phyloP scores from a whole-genome alignment of 2,329 filamentous ascomycete species.

The Calonectria hongkongensis region DNA sequence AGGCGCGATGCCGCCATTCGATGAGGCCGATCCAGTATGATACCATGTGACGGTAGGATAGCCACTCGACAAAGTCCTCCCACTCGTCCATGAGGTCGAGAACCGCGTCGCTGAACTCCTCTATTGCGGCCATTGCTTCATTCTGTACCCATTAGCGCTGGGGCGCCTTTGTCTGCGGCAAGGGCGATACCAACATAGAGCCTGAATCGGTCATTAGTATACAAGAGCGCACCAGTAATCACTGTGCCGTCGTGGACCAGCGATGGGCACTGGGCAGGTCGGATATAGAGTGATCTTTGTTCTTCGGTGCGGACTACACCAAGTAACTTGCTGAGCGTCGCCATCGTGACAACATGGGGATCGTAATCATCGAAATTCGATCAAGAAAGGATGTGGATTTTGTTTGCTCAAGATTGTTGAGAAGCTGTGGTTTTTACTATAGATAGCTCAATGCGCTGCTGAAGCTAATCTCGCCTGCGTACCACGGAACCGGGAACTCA shows the following conservation, averaged over 20 bases:
- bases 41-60: conserved; percentile 38
- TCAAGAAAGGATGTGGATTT: neutral
- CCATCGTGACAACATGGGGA: conserved; percentile 9
- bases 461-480: conserved; percentile 1
- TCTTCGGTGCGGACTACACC: neutral
- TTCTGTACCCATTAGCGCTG: conserved; percentile 3
- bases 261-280: conserved; percentile 4
- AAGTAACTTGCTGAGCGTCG: conserved; percentile 17
- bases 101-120: conserved; percentile 13
- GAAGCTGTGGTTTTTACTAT: neutral
- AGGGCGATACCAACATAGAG: conserved; percentile 19
- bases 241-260: neutral
- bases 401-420: neutral
- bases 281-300: neutral
- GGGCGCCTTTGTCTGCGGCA: neutral
- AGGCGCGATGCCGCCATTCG: conserved; percentile 25
- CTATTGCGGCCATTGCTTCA: neutral
- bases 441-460: neutral
- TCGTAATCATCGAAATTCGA: neutral
- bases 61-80: conserved; percentile 36
- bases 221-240: neutral
- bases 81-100: conserved; percentile 34
- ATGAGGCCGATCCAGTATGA: conserved; percentile 39
- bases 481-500: conserved; percentile 12
- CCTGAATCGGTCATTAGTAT: neutral